These are phyloP conservation scores for Fusarium tuaranense DNA, from an alignment of 2,329 filamentous ascomycete genomes.

Conservation along the genomic window DNA sequence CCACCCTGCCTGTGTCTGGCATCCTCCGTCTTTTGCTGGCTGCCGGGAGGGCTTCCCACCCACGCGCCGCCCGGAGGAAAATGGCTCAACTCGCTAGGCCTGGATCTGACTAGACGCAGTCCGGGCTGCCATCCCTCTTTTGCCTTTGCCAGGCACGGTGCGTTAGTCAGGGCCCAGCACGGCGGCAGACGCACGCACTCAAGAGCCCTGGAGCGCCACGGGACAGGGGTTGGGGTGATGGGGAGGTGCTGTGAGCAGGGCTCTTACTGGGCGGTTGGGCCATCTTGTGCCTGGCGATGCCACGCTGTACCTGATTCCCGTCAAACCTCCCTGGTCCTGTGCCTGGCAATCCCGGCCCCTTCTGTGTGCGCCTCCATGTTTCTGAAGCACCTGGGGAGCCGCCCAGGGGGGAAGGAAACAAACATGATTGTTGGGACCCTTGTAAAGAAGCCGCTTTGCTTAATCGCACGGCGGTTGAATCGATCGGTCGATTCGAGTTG, in stretches of 20 bases:
- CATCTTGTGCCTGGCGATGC: constrained; percentile 31
- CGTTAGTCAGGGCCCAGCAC: constrained; percentile 43
- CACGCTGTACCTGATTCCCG: constrained; percentile 29
- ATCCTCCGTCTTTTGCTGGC: constrained; percentile 1
- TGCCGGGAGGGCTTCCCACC: constrained; percentile 1
- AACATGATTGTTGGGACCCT: not conserved
- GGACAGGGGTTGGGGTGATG: not conserved
- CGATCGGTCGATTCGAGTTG: constrained; percentile 9
- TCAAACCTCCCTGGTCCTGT: constrained; percentile 26
- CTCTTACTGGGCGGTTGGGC: constrained; percentile 31
- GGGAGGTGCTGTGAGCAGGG: constrained; percentile 23
- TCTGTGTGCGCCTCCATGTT: constrained; percentile 8
- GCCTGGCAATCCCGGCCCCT: constrained; percentile 29
- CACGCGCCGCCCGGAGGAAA: constrained; percentile 27
- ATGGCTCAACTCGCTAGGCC: constrained; percentile 41
- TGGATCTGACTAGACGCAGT: constrained; percentile 21
- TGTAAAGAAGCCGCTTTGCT: not conserved
- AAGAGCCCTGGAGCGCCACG: constrained; percentile 24
- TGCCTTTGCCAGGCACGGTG: constrained; percentile 39
- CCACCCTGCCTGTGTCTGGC: constrained; percentile 2
- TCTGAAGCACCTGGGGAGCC: not conserved
- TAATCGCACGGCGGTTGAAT: constrained; percentile 3
- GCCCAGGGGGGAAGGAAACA: not conserved
- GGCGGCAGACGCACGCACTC: constrained; percentile 43
- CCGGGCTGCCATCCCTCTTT: constrained; percentile 14